Conservation (phyloP, 2,329 filamentous ascomycete species). For the Aspergillus costaricaensis region DNA sequence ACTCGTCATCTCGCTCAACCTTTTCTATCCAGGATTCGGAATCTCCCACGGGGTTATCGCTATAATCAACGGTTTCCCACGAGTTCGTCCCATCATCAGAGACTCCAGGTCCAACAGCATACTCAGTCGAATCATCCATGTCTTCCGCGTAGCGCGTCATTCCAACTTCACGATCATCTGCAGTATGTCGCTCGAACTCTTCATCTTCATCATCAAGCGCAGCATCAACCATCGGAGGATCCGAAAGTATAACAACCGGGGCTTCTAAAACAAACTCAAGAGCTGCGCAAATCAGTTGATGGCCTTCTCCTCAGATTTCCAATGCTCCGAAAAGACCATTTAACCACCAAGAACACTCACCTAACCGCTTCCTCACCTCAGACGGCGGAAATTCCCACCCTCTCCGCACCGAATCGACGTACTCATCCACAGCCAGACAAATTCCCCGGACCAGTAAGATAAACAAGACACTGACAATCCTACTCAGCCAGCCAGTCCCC, state of each 20-base stretch:
- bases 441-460: not conserved
- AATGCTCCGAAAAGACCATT: not conserved
- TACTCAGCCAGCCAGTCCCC: not conserved
- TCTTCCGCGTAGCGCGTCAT: not conserved
- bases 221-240: not conserved
- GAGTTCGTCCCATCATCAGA: not conserved
- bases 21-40: not conserved
- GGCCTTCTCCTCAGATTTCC: not conserved
- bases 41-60: not conserved
- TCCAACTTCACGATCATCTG: not conserved
- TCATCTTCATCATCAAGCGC: not conserved
- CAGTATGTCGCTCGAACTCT: not conserved
- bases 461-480: not conserved
- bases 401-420: not conserved
- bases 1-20: too few relatives aligned
- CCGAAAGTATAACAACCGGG: not conserved
- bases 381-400: not conserved
- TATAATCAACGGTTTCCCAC: not conserved
- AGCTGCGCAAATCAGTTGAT: not conserved
- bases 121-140: not conserved
- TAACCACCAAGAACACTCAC: not conserved
- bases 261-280: not conserved
- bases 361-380: not conserved
- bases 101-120: not conserved
- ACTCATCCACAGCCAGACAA: not conserved